phyloP scores from a whole-genome alignment of 805 yeast species.

The Suhomyces prunicola region DNA sequence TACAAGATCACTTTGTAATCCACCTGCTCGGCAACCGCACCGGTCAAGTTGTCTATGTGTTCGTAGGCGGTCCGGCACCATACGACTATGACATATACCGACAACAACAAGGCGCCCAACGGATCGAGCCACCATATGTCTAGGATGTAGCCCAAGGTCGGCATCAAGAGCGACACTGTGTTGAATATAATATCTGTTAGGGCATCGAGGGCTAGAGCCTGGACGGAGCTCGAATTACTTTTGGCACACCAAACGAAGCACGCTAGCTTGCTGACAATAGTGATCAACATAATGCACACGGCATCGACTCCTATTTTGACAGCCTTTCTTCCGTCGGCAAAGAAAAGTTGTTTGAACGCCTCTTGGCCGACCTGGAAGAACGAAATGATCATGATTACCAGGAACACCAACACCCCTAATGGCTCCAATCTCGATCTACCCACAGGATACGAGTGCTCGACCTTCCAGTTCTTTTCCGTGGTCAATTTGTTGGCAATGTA shows the following conservation, averaged over 20 bases:
- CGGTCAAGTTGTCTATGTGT: conserved; percentile 72
- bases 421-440: conserved; percentile 76
- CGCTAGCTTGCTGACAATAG: conserved; percentile 56
- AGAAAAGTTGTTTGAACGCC: conserved; percentile 49
- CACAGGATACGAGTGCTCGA: conserved; percentile 54
- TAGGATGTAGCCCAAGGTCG: conserved; percentile 52
- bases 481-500: conserved; percentile 56
- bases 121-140: conserved; percentile 73
- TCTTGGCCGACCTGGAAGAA: conserved; percentile 71
- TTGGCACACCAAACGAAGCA: conserved; percentile 65
- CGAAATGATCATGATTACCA: conserved; percentile 66
- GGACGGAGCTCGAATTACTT: conserved; percentile 63
- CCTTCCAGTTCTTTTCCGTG: conserved; percentile 43
- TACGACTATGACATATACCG: conserved; percentile 57
- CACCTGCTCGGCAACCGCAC: conserved; percentile 60
- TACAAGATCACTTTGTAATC: conserved; percentile 68
- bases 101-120: conserved; percentile 62
- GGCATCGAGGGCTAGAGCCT: conserved; percentile 81
- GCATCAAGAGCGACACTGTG: conserved; percentile 67
- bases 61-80: conserved; percentile 68
- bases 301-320: conserved; percentile 52
- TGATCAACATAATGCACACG: conserved; percentile 55
- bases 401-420: conserved; percentile 70
- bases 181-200: conserved; percentile 75
- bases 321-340: conserved; percentile 29